phyloP scores from a whole-genome alignment of 1,284 basidiomycete species.

The Malassezia slooffiae region DNA sequence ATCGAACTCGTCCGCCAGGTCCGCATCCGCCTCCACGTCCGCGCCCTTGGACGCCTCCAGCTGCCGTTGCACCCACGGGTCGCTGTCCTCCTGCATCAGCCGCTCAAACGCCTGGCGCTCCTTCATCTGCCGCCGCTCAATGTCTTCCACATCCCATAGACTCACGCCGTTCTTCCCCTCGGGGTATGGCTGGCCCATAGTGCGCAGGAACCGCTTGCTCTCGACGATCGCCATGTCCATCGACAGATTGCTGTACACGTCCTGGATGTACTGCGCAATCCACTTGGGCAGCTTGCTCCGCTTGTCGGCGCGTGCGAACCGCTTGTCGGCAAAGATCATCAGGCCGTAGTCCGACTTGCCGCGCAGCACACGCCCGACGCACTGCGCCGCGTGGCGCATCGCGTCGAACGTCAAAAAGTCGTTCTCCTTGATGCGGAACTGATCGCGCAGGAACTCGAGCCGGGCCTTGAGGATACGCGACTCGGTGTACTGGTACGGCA shows the following conservation, averaged over 20 bases:
- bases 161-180: slow-evolving; percentile 77
- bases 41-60: slow-evolving; percentile 5
- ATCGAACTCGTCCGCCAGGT: slow-evolving; percentile 29
- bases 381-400: slow-evolving; percentile 98
- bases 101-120: slow-evolving; percentile 52
- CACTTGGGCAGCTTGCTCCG: slow-evolving; percentile 91
- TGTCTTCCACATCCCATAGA: slow-evolving; percentile 80
- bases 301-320: slow-evolving; percentile 93
- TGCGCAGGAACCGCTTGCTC: slow-evolving; percentile 91
- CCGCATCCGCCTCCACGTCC: slow-evolving; percentile 4
- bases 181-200: slow-evolving; percentile 91
- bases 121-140: slow-evolving; percentile 67
- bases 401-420: slow-evolving; percentile 99
- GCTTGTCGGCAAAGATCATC: slow-evolving; percentile 96
- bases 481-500: slow-evolving; percentile 98
- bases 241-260: slow-evolving; percentile 89
- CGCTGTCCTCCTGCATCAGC: slow-evolving; percentile 29
- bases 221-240: slow-evolving; percentile 96
- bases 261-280: slow-evolving; percentile 95
- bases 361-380: slow-evolving; percentile 89
- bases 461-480: slow-evolving; percentile 94
- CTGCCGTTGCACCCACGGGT: slow-evolving; percentile 22
- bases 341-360: slow-evolving; percentile 99
- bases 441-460: slow-evolving; percentile 93
- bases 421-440: slow-evolving; percentile 92